Evolutionary conservation across 2,329 filamentous ascomycete species (phyloP), one percentile per base, ranked within the genome.

Genomic region (Laburnicola sp.): DNA sequence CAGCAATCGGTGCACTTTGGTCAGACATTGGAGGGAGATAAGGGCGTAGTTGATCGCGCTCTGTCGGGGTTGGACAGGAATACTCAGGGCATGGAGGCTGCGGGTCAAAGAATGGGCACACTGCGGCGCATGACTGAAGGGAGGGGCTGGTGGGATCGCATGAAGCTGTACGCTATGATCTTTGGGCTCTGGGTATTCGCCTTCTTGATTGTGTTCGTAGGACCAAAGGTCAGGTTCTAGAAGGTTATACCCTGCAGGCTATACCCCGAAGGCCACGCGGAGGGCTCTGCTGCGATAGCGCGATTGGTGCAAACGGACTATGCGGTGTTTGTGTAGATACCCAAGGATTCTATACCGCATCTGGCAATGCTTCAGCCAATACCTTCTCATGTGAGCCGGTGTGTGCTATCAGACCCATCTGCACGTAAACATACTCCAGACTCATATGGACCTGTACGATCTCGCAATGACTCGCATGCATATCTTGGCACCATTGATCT

Each of bases 171-270:
- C 77, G 87, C 80, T 34, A 88, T 89, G 81, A 91, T 97, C 42
- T 88, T 86, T 63, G 90, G 84, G 27, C 72, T 97, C 56, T 93
- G 91, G 86, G 63, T 95, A n/a, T 75, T 84, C 25, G 82, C 91
- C 16, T 76, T 96, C 31, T 63, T 95, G 69, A 73, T 97, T 58
- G 92, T 97, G 9, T 93, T 93, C 76, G 81, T 93, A 44, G 77
- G 91, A 68, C 93, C 93, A 0, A 97, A 97, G 78, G 74, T 97
- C 69, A 82, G 93, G 65, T 94, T 96, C 66, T 96, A 50, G 42
- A 4, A 42, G 31, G 35, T 47, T 26, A 56, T 58, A 10, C 39
- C 62, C 25, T 9, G n/a, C n/a, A n/a, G n/a, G n/a, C n/a, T n/a
- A n/a, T n/a, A n/a, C n/a, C n/a, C n/a, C n/a, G n/a, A n/a, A n/a